Conservation (phyloP, 2,329 filamentous ascomycete genomes). For the Diplodia sapinea region DNA sequence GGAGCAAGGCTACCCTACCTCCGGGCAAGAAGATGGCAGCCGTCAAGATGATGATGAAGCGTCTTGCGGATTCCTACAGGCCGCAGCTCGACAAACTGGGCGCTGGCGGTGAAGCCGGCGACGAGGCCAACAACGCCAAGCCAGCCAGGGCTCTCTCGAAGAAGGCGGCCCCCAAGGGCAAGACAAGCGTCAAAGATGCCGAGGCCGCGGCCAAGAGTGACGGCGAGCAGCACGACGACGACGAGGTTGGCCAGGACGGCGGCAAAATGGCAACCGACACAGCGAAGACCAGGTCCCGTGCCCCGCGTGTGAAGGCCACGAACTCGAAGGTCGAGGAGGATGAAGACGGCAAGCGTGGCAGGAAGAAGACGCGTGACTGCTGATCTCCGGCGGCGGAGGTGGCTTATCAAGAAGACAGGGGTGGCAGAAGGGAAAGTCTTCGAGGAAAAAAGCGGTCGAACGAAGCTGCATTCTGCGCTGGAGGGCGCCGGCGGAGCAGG, state of each 20-base stretch:
- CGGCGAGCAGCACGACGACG: not conserved
- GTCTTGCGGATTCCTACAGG: not conserved
- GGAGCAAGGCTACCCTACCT: not conserved
- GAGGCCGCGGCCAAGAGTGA: not conserved
- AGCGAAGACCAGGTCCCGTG: not conserved
- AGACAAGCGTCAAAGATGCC: not conserved
- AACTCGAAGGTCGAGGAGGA: not conserved
- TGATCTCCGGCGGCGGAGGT: not conserved
- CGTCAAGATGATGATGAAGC: conserved; percentile 4
- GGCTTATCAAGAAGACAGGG: not conserved
- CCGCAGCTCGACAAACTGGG: conserved; percentile 5
- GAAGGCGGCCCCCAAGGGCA: conserved; percentile 15
- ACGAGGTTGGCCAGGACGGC: not conserved
- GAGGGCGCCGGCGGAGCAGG: no score
- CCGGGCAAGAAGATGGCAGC: conserved; percentile 4
- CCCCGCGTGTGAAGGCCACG: not conserved
- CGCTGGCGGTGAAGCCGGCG: not conserved
- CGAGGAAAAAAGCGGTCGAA: not conserved
- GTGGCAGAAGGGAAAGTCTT: not conserved
- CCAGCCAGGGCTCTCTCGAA: not conserved
- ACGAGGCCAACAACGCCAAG: not conserved
- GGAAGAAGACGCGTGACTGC: not conserved
- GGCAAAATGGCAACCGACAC: not conserved
- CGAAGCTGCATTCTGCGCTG: not conserved
- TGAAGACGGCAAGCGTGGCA: not conserved